Base-by-base conservation (phyloP, 2,329 filamentous ascomycete species). In the Calonectria leucothoes region DNA sequence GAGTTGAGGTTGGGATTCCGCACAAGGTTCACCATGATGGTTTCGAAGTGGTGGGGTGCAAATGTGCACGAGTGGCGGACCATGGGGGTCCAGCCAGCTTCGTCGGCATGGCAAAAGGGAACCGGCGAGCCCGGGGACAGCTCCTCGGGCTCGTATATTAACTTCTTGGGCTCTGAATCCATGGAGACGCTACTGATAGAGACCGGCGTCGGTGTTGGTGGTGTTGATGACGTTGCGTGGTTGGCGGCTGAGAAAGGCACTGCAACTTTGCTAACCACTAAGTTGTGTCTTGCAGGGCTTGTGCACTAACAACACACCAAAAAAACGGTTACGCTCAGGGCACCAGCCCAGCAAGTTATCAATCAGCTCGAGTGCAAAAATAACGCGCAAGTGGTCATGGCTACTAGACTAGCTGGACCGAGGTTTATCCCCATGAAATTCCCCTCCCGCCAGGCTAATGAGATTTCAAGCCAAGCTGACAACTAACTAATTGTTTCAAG, bases 1-100 rank as follows among this genome's bases (percentile, higher is more conserved):
- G 94, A 94, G 76, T 95, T 95, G 83, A 95, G 88, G 77, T 97
- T 96, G 0, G 94, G 94, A 79, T 96, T 96, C 77, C 89, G 90
- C 76, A 96, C 90, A 70, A 96, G 86, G 79, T 96, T 95, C 78
- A 91, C 85, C 91, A 95, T 94, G 64, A 94, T 92, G 49, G 88
- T 83, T 72, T 88, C 84, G 82, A 95, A 96, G 69, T 91, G 86
- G 35, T 88, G 86, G 1, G 92, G 88, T 20, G 88, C 85, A 81
- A 95, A 96, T 15, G 87, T 87, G 82, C 93, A 94, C 27, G 77
- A 81, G 76, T 91, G 89, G 74, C 84, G 85, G 77, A 88, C 89
- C 72, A 92, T 85, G 55, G 90, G 90, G 65, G 85, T 84, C 91
- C 91, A 93, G 66, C 61, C 69, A 42, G 64, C 68, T 64, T 75